Percentiles rank a stretch among this genome's conserved stretches.
Conservation (phyloP, 2,329 filamentous ascomycete species). For the Alternaria burnsii region DNA sequence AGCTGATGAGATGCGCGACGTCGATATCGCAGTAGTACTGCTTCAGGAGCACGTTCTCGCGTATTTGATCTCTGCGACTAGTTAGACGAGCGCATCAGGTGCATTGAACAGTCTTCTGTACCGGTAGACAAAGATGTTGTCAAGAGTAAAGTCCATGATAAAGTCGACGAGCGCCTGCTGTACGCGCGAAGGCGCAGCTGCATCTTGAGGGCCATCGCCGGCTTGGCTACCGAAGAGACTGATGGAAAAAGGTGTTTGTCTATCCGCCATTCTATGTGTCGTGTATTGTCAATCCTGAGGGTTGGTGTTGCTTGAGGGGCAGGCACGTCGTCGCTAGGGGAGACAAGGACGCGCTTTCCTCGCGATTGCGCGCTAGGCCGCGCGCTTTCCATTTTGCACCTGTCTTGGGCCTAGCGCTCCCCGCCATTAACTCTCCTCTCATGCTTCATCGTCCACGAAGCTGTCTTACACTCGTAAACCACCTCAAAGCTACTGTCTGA, state of each 20-base stretch:
- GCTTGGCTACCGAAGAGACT: conserved; percentile 71
- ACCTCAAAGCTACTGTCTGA: no score
- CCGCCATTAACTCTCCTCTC: background rate
- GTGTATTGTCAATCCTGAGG: conserved; percentile 22
- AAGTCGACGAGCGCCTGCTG: conserved; percentile 87
- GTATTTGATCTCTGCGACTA: conserved; percentile 80
- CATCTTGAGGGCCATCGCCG: conserved; percentile 45
- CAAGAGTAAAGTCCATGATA: conserved; percentile 90
- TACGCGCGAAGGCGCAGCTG: conserved; percentile 55
- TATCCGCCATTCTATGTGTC: conserved; percentile 62
- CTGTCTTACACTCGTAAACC: no score
- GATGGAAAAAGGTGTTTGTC: conserved; percentile 84
- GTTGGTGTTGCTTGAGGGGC: conserved; percentile 23
- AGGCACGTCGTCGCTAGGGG: conserved; percentile 27
- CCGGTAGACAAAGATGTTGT: conserved; percentile 96
- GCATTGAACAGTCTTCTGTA: background rate
- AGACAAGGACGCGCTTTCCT: conserved; percentile 27
- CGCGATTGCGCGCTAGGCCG: conserved; percentile 23
- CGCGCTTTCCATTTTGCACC: conserved; percentile 21
- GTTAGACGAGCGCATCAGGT: conserved; percentile 43
- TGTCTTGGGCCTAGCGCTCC: conserved; percentile 12
- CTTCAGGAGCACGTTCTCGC: conserved; percentile 92
- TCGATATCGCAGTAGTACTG: conserved; percentile 97
- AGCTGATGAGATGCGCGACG: conserved; percentile 93
- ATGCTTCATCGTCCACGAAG: background rate